These are phyloP conservation scores for Monilinia polystroma DNA, from an alignment of 2,329 filamentous ascomycete species.

Conservation along the genomic window DNA sequence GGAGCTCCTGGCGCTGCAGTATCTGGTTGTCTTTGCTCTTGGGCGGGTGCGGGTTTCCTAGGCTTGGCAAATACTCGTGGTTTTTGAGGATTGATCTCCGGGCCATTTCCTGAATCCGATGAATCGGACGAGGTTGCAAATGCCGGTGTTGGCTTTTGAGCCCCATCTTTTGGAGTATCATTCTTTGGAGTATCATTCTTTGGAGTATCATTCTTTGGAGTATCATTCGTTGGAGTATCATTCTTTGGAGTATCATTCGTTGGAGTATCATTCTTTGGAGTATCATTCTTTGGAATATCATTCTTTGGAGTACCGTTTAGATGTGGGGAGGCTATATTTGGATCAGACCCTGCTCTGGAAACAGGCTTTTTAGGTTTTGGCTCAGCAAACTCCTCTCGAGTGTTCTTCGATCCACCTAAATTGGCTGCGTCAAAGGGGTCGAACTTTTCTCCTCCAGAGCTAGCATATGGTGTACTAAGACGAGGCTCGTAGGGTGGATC, in stretches of 20 bases:
- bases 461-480: constrained; percentile 58
- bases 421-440: constrained; percentile 52
- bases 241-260: constrained; percentile 22
- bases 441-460: constrained; percentile 57
- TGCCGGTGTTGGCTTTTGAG: constrained; percentile 20
- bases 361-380: constrained; percentile 25
- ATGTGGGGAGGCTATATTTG: constrained; percentile 32
- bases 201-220: constrained; percentile 20
- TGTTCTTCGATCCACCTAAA: constrained; percentile 39
- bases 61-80: constrained; percentile 25
- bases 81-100: constrained; percentile 17
- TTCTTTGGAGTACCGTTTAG: constrained; percentile 26
- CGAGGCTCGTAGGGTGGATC: constrained; percentile 46
- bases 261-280: constrained; percentile 8
- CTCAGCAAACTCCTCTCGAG: constrained; percentile 27
- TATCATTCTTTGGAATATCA: constrained; percentile 5
- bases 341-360: constrained; percentile 36
- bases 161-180: constrained; percentile 22
- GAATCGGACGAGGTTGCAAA: constrained; percentile 21
- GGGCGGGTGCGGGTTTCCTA: constrained; percentile 16
- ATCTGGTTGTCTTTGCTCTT: constrained; percentile 21
- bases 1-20: constrained; percentile 8
- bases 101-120: constrained; percentile 24
- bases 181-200: constrained; percentile 5
- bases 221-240: not conserved